phyloP scores from a whole-genome alignment of 768 basidiomycete genomes.

The Panaeolus cyanescens region DNA sequence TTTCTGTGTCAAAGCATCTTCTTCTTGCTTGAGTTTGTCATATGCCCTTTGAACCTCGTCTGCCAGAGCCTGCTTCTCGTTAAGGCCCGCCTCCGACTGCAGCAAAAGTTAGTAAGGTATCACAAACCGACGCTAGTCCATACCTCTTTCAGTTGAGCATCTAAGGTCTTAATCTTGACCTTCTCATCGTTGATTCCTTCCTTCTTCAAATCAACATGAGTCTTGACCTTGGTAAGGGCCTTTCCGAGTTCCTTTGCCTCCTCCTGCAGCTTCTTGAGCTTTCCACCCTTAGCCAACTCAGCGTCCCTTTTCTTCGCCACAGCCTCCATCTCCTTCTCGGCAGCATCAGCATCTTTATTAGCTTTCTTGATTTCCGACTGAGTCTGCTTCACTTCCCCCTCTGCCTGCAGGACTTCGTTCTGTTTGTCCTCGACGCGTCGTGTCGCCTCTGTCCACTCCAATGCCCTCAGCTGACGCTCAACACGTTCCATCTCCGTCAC shows the following conservation, averaged over 20 bases:
- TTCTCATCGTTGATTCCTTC: conserved; percentile 80
- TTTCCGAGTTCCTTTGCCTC: conserved; percentile 78
- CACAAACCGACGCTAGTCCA: conserved; percentile 15
- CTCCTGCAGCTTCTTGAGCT: conserved; percentile 83
- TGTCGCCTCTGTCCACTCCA: conserved; percentile 78
- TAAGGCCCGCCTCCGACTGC: conserved; percentile 59
- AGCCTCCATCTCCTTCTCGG: conserved; percentile 65
- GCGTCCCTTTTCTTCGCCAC: conserved; percentile 79
- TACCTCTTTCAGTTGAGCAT: conserved; percentile 65
- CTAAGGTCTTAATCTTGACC: conserved; percentile 50
- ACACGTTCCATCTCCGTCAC: conserved; percentile 86
- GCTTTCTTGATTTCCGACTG: conserved; percentile 53
- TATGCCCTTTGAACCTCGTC: conserved; percentile 55
- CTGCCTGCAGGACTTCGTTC: conserved; percentile 51
- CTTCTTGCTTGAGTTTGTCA: conserved; percentile 65
- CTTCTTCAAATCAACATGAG: conserved; percentile 83
- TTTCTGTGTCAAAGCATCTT: conserved; percentile 59
- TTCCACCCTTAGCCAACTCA: conserved; percentile 93
- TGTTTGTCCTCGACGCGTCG: conserved; percentile 56
- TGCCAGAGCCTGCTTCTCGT: conserved; percentile 63
- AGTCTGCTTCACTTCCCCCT: conserved; percentile 46
- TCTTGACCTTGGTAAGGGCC: conserved; percentile 76
- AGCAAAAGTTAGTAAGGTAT: background rate
- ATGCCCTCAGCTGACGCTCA: conserved; percentile 79
- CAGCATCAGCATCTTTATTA: conserved; percentile 54